Base-by-base conservation (phyloP, 441 rosid species). In the Pelargonium citronellum region DNA sequence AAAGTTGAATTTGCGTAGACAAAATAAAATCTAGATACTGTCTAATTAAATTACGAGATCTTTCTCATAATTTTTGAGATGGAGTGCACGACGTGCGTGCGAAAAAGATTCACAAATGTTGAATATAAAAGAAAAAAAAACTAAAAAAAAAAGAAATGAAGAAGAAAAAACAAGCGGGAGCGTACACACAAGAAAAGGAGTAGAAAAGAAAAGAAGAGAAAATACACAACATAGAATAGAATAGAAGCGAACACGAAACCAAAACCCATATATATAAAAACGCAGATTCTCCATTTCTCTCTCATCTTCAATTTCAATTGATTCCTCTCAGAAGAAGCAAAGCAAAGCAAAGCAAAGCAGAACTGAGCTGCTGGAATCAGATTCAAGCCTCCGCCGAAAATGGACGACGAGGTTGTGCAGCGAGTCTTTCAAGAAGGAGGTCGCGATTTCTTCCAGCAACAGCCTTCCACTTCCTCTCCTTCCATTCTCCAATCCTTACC, bases 351-450 rank as follows among this genome's bases (percentile, higher is more conserved):
- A 37, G 16, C 2, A 11, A 5, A 12, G 9, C 5, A 13, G 63
- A 5, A 15, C 30, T 17, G 10, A 20, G 0, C 5, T 13, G 58
- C 41, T 69, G 64, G 24, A 8, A 66, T 66, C 16, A 17, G 19
- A 17, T 57, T 57, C 24, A 11, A 27, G 30, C 30, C 30, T 27
- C 19, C 64, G 20, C 64, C 64, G 64, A 19, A 67, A 65, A 95
- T 95, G 99, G 97, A 95, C 57, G 90, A 94, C 76, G 97, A 89
- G 55, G 91, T 95, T 65, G 96, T 95, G 37, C 96, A 95, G 84
- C 87, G 97, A 77, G 94, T 91, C 55, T 86, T 95, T 78, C 94
- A 87, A 68, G 90, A 82, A 70, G 95, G 99, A 71, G 97, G 99
- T 41, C 84, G 97, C 53, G 97, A 94, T 71, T 90, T 80, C 84